Conservation (phyloP, 108 stramenopile species). For the Nitzschia sp. region DNA sequence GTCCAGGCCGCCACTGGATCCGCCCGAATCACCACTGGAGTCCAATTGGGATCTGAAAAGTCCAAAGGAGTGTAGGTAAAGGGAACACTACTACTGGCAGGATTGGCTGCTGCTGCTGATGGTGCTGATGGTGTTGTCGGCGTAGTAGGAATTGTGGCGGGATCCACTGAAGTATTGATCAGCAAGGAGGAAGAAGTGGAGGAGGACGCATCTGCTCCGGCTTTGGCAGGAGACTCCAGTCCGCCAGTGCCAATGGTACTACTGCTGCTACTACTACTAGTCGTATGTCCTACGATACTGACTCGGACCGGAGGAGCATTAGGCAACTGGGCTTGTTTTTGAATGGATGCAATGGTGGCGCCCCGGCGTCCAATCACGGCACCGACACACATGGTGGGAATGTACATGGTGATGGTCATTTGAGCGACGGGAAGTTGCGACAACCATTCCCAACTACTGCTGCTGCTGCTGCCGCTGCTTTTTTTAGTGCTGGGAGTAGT, state of each 20-base stretch:
- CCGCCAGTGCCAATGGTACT: too few species aligned
- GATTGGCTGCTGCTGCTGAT: neutral
- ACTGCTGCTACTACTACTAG: neutral
- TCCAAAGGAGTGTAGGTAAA: slow-evolving; percentile 48
- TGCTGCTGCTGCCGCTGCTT: slow-evolving; percentile 3
- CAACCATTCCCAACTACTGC: slow-evolving; percentile 8
- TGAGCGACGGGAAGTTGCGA: slow-evolving; percentile 6
- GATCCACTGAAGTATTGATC: neutral
- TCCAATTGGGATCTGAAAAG: slow-evolving; percentile 53
- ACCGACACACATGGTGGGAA: slow-evolving; percentile 73
- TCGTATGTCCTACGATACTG: slow-evolving; percentile 40
- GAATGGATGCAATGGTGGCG: slow-evolving; percentile 58
- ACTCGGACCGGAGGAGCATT: slow-evolving; percentile 36
- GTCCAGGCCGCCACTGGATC: slow-evolving; percentile 55
- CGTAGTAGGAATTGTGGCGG: neutral
- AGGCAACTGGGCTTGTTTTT: slow-evolving; percentile 54
- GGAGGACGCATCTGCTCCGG: neutral
- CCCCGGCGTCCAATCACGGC: slow-evolving; percentile 80
- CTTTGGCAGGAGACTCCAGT: neutral
- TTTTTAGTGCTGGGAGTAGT: too few species aligned
- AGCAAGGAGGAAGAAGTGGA: neutral
- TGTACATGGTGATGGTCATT: slow-evolving; percentile 65
- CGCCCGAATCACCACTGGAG: slow-evolving; percentile 71
- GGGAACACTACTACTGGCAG: slow-evolving; percentile 16
- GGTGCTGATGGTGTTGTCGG: neutral